These are phyloP conservation scores for Vigna unguiculata DNA, from an alignment of 306 rosid genomes.

Conservation along the genomic window DNA sequence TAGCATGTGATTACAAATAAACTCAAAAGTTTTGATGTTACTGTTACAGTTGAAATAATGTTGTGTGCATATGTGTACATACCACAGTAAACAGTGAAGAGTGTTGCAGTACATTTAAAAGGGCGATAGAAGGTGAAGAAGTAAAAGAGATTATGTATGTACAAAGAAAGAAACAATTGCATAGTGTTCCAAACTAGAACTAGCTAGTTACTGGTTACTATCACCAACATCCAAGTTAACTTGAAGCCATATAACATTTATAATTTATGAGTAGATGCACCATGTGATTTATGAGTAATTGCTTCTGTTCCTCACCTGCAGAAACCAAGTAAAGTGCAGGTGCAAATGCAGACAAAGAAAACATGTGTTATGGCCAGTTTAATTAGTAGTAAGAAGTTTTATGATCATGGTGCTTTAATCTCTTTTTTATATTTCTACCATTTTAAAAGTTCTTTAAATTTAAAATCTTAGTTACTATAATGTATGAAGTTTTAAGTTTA, in stretches of 20 bases:
- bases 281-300: conserved; percentile 22
- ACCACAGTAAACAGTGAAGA: no score
- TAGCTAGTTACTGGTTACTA: background rate
- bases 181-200: background rate
- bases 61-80: no score
- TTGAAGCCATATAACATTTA: conserved; percentile 41
- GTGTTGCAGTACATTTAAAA: background rate
- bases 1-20: background rate
- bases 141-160: background rate
- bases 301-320: background rate
- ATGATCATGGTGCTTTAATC: background rate
- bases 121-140: background rate
- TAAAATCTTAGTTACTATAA: background rate
- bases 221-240: background rate
- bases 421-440: background rate
- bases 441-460: background rate
- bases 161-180: background rate
- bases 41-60: background rate
- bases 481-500: background rate
- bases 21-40: background rate
- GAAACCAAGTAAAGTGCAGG: conserved; percentile 67
- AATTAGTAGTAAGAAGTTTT: background rate
- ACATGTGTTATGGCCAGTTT: background rate
- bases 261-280: conserved; percentile 60
- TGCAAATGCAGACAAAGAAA: conserved; percentile 84